These are phyloP conservation scores for Macrophomina phaseolina DNA, from an alignment of 2,329 filamentous ascomycete species.

Conservation along the genomic window DNA sequence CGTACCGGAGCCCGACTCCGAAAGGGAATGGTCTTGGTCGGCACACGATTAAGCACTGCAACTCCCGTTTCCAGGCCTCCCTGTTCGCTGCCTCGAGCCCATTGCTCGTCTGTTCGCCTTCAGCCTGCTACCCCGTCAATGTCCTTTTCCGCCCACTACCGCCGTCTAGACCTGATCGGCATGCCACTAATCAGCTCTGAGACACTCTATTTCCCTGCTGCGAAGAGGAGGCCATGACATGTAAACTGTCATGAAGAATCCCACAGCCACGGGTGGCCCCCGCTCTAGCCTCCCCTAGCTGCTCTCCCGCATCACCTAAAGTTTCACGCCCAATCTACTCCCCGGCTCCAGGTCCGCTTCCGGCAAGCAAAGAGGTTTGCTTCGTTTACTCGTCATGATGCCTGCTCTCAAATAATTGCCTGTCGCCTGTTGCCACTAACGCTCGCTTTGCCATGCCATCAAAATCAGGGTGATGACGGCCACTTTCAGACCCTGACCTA, in stretches of 20 bases:
- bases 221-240: neutral
- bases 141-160: neutral
- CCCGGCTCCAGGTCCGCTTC: neutral
- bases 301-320: conserved; percentile 5
- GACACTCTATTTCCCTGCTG: conserved; percentile 2
- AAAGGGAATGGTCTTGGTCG: neutral
- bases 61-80: neutral
- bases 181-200: conserved; percentile 1
- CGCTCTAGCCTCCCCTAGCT: conserved; percentile 1
- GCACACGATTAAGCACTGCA: neutral
- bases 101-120: neutral
- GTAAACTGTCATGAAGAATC: neutral
- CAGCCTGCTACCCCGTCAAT: neutral
- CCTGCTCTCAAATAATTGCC: neutral
- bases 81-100: neutral
- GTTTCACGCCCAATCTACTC: neutral
- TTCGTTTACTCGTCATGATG: conserved; percentile 13
- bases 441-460: neutral
- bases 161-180: conserved; percentile 4
- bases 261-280: conserved; percentile 2
- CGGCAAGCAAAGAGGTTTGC: neutral
- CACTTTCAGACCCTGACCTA: neutral
- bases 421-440: neutral
- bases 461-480: neutral
- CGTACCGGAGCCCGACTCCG: neutral